These are phyloP conservation scores for Comarum palustre DNA, from an alignment of 306 rosid species.

Conservation along the genomic window DNA sequence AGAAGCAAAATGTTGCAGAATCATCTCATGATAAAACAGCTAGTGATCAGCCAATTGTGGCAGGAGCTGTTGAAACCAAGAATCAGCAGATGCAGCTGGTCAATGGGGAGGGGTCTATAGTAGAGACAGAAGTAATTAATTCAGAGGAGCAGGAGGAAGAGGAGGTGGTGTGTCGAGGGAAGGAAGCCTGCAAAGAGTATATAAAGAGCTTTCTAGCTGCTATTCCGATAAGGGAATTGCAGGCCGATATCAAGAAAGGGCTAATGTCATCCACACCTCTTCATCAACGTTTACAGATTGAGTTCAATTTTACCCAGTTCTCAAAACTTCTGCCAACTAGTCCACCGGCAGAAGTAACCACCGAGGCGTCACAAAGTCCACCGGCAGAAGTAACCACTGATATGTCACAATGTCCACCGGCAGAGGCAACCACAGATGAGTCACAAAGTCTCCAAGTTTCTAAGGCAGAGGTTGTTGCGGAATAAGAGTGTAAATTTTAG, in stretches of 20 bases:
- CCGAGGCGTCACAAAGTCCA: slow-evolving; percentile 24
- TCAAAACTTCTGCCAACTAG: slow-evolving; percentile 29
- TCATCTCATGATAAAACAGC: slow-evolving; percentile 52
- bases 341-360: slow-evolving; percentile 35
- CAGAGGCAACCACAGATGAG: background rate
- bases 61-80: slow-evolving; percentile 41
- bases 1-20: slow-evolving; percentile 39
- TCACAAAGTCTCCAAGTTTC: slow-evolving; percentile 35
- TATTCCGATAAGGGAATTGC: slow-evolving; percentile 88
- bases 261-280: slow-evolving; percentile 73
- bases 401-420: slow-evolving; percentile 17
- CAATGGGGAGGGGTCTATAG: slow-evolving; percentile 34
- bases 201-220: slow-evolving; percentile 98
- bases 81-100: slow-evolving; percentile 41
- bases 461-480: slow-evolving; percentile 35
- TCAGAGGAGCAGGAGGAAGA: slow-evolving; percentile 52
- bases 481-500: slow-evolving; percentile 42
- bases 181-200: slow-evolving; percentile 93
- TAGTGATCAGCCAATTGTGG: slow-evolving; percentile 41
- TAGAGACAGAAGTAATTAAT: slow-evolving; percentile 28
- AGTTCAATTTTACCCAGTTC: slow-evolving; percentile 73
- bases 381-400: slow-evolving; percentile 35
- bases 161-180: slow-evolving; percentile 69
- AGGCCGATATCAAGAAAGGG: slow-evolving; percentile 92
- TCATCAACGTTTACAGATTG: slow-evolving; percentile 92